phyloP scores from a whole-genome alignment of 1,284 basidiomycete genomes.

The Cutaneotrichosporon daszewskae region DNA sequence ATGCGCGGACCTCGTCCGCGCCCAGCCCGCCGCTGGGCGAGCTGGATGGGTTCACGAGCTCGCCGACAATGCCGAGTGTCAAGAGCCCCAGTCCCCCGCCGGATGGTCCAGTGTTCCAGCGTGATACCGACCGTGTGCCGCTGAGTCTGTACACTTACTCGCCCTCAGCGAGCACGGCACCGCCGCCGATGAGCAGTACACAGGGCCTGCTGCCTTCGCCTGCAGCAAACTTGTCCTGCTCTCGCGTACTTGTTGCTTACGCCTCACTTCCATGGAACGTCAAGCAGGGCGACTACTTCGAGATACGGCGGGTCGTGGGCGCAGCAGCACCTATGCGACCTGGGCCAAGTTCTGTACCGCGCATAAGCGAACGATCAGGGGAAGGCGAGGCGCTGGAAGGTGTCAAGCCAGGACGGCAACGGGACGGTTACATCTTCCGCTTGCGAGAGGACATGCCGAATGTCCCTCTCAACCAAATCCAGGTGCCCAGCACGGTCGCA shows the following conservation, averaged over 20 bases:
- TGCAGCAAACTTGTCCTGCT: constrained; percentile 16
- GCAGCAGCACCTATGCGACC: background rate
- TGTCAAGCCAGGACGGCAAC: constrained; percentile 25
- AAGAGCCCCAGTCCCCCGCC: background rate
- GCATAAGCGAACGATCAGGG: background rate
- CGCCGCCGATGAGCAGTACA: background rate
- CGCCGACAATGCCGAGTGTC: background rate
- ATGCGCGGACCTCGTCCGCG: constrained; percentile 23
- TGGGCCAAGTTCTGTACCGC: background rate
- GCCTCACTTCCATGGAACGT: constrained; percentile 34
- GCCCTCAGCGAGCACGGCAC: background rate
- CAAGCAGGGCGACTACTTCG: constrained; percentile 37
- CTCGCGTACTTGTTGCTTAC: constrained; percentile 29
- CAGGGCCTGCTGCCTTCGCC: constrained; percentile 3
- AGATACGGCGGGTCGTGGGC: constrained; percentile 28
- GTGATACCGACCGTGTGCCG: background rate
- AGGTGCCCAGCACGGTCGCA: constrained; percentile 39
- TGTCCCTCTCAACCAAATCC: constrained; percentile 36
- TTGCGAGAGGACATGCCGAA: constrained; percentile 33
- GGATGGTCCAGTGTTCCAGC: background rate
- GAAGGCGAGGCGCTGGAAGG: constrained; percentile 34
- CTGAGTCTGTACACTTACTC: constrained; percentile 35
- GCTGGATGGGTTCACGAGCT: no score
- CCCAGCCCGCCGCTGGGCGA: constrained; percentile 23
- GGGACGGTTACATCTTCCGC: constrained; percentile 41